A percentile compares a stretch with the other conserved stretches of the same genome.
phyloP scores from a whole-genome alignment of 805 yeast species.

The Wickerhamomyces rabaulensis region DNA sequence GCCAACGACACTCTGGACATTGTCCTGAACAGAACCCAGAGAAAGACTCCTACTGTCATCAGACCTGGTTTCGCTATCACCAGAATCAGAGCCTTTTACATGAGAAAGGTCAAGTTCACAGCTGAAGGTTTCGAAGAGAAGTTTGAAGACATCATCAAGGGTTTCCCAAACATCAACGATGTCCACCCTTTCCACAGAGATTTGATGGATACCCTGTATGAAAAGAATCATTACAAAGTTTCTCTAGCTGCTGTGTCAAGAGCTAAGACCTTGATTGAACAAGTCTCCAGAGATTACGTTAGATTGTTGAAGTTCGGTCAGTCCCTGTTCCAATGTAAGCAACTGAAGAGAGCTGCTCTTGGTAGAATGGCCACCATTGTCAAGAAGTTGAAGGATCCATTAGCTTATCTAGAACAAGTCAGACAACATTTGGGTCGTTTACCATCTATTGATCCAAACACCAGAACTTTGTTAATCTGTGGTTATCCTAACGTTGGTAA shows the following conservation, averaged over 20 bases:
- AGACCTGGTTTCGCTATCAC: slow-evolving; percentile 95
- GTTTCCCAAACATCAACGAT: slow-evolving; percentile 95
- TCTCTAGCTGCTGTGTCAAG: slow-evolving; percentile 91
- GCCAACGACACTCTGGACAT: slow-evolving; percentile 93
- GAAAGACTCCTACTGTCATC: slow-evolving; percentile 98
- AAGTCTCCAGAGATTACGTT: slow-evolving; percentile 91
- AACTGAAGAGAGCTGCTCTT: slow-evolving; percentile 94
- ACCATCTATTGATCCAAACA: slow-evolving; percentile 97
- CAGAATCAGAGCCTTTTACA: slow-evolving; percentile 94
- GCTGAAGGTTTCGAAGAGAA: slow-evolving; percentile 95
- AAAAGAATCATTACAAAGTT: slow-evolving; percentile 96
- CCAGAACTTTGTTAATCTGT: slow-evolving; percentile 94
- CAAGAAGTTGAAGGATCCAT: slow-evolving; percentile 92
- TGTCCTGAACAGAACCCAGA: slow-evolving; percentile 93
- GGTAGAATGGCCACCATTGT: slow-evolving; percentile 99
- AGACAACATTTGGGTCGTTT: slow-evolving; percentile 98
- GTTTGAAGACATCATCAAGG: slow-evolving; percentile 75
- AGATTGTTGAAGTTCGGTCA: slow-evolving; percentile 95
- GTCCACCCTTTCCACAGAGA: slow-evolving; percentile 98
- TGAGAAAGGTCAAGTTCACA: slow-evolving; percentile 96
- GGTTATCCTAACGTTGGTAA: slow-evolving; percentile 99
- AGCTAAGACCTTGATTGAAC: slow-evolving; percentile 92
- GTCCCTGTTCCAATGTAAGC: slow-evolving; percentile 97
- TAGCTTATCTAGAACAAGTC: slow-evolving; percentile 92
- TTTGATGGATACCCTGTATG: slow-evolving; percentile 95